Conservation (phyloP, 257 asterid species). For the Solanum medicagineum region DNA sequence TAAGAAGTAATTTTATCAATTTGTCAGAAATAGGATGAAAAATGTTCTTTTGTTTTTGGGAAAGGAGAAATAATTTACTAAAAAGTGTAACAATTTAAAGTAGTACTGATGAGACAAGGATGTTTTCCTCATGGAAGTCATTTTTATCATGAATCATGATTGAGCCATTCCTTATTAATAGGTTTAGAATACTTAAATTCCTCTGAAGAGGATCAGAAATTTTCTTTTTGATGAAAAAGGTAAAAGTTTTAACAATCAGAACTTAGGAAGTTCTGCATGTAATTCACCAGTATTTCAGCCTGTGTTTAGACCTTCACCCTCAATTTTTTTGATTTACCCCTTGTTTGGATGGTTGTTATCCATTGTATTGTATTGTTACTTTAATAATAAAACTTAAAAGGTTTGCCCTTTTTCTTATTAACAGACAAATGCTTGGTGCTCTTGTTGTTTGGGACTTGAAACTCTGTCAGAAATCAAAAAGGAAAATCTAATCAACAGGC, state of each 20-base stretch:
- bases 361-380: no score
- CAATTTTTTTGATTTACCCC: not conserved
- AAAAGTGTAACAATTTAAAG: not conserved
- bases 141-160: not conserved
- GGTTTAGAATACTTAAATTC: not conserved
- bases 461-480: constrained; percentile 26
- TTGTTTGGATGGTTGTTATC: no score
- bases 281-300: not conserved
- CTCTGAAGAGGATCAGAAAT: not conserved
- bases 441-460: constrained; percentile 46
- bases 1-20: not conserved
- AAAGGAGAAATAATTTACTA: not conserved
- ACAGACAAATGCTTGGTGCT: constrained; percentile 41
- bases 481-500: constrained; percentile 50
- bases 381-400: not conserved
- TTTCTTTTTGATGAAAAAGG: not conserved
- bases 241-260: not conserved
- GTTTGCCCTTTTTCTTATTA: constrained; percentile 2
- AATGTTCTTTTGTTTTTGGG: not conserved
- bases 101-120: not conserved
- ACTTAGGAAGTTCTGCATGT: not conserved
- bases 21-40: not conserved
- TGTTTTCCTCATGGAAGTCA: not conserved
- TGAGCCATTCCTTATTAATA: not conserved
- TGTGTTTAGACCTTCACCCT: not conserved